Evolutionary conservation across 345 rosid species (phyloP).

Genomic region (Citrus medica): DNA sequence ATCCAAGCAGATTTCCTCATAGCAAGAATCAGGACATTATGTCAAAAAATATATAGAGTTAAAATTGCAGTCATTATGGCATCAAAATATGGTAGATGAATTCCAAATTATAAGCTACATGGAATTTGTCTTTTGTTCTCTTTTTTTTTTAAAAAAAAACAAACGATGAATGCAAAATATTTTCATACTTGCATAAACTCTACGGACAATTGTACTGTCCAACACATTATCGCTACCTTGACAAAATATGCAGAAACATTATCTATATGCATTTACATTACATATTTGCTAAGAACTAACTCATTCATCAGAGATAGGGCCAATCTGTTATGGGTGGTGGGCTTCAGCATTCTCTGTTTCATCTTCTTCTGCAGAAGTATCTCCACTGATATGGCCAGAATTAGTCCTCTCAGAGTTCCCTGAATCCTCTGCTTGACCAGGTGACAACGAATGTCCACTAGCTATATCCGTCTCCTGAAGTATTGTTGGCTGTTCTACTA

Average conservation of each 20-base stretch:
- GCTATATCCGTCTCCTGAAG: background rate
- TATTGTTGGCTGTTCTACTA: background rate
- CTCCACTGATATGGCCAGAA: background rate
- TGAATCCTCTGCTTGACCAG: background rate
- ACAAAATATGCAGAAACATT: background rate
- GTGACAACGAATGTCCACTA: background rate
- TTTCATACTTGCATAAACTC: too few relatives aligned
- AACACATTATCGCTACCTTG: background rate
- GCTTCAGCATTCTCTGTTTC: background rate
- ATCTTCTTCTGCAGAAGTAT: background rate
- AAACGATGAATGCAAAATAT: fast-evolving
- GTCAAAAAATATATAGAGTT: too few relatives aligned
- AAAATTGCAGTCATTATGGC: too few relatives aligned
- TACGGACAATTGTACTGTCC: too few relatives aligned
- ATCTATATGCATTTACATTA: background rate
- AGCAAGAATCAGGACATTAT: too few relatives aligned
- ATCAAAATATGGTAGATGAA: too few relatives aligned
- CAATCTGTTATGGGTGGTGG: too few relatives aligned
- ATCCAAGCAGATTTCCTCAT: too few relatives aligned
- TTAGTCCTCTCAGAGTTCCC: background rate
- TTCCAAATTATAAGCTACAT: too few relatives aligned
- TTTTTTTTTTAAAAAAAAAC: too few relatives aligned
- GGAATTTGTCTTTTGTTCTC: too few relatives aligned
- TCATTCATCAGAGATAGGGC: background rate
- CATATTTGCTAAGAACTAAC: background rate